These are phyloP conservation scores for Sclerotiophoma versabilis DNA, from an alignment of 2,329 filamentous ascomycete species.

Conservation along the genomic window DNA sequence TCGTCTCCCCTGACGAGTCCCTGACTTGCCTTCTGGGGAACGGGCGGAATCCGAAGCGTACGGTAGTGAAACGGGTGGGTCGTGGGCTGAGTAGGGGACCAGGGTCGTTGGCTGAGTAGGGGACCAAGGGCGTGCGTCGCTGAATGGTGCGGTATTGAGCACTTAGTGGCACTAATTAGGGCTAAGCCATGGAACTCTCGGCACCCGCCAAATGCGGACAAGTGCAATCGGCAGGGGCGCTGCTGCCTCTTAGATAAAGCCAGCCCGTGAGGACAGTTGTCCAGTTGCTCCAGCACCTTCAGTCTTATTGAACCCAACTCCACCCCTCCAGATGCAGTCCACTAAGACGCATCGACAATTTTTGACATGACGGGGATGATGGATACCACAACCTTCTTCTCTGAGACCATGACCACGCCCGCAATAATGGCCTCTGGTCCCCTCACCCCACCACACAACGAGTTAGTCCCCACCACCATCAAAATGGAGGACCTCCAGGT, in stretches of 20 bases:
- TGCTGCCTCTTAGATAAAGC: constrained; percentile 43
- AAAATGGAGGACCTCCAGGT: constrained; percentile 53
- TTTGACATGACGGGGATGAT: constrained; percentile 38
- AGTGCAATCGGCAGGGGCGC: constrained; percentile 29
- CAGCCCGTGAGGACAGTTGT: constrained; percentile 41
- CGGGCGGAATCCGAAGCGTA: constrained; percentile 26
- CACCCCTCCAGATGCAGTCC: constrained; percentile 42
- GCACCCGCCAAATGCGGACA: constrained; percentile 14
- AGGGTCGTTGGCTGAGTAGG: constrained; percentile 32
- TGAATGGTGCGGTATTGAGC: constrained; percentile 18
- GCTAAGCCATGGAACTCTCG: constrained; percentile 14
- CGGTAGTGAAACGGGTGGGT: constrained; percentile 38
- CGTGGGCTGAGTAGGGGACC: constrained; percentile 34
- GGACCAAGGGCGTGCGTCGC: constrained; percentile 21
- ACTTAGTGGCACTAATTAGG: constrained; percentile 25
- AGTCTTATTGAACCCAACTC: constrained; percentile 34
- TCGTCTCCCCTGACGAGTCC: constrained; percentile 25
- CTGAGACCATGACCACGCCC: constrained; percentile 33
- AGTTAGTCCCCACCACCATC: constrained; percentile 45
- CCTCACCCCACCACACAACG: constrained; percentile 32
- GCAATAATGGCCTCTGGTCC: constrained; percentile 34
- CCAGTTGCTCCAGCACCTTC: constrained; percentile 36
- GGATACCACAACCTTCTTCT: constrained; percentile 30
- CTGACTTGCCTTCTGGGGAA: constrained; percentile 22
- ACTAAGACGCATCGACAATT: constrained; percentile 38